Evolutionary conservation across 2,329 filamentous ascomycete species (phyloP), one percentile per base, ranked within the genome.

Genomic region (Fusarium praegraminearum): DNA sequence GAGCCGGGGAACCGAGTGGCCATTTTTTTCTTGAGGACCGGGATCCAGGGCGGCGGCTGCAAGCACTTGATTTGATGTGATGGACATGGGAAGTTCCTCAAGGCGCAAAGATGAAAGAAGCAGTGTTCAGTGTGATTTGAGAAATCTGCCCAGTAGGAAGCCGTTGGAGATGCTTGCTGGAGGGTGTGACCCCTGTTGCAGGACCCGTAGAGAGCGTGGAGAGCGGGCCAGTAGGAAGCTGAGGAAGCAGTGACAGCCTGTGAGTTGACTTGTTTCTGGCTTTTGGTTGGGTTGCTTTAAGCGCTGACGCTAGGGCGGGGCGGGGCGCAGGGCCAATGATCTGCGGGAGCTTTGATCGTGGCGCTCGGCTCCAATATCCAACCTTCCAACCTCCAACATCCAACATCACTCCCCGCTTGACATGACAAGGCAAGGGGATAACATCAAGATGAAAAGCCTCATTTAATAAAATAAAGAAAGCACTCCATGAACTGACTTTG

Each of bases 81-180:
- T 62, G 36, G 36, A 7, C 36, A 40, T 40, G 36, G 35, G 7
- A 28, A 20, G 32, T 15, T 18, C 30, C 46, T 22, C 20, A 33
- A 28, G 49, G 33, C 9, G n/a, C 18, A 52, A 30, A 33, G 47
- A 24, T 18, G 22, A 41, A 52, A 69, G 60, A 69, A 73, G 36
- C 36, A 40, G 36, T 40, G 36, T 20, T 40, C 62, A 59, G 74
- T 76, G 74, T 76, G 74, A 76, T 76, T 40, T 52, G 35, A n/a
- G 22, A 52, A 26, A 16, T 40, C 24, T 41, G 24, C 75, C 75
- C 75, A 76, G 73, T 77, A 49, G 75, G 72, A 74, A 68, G 62
- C 66, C 68, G 43, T 64, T 57, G 62, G 57, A 53, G 67, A 62
- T 73, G 69, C 63, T 69, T 68, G 57, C 45, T 55, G 64, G 60